These are phyloP conservation scores for Plasmodium chabaudi DNA, from an alignment of 169 alveolate species.

Conservation along the genomic window DNA sequence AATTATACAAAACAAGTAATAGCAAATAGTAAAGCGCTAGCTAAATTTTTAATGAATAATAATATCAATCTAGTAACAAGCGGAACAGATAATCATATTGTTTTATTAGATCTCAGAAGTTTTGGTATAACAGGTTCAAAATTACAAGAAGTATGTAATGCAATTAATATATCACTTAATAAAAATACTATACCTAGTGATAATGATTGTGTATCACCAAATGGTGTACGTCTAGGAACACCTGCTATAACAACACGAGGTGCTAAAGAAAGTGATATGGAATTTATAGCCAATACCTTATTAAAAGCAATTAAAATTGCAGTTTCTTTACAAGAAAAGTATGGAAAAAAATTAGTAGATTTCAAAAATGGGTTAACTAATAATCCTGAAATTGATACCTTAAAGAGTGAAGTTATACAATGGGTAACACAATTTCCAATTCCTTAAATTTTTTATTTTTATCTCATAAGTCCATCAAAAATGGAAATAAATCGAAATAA, in stretches of 20 bases:
- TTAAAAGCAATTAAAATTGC: conserved; percentile 80
- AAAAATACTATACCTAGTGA: conserved; percentile 92
- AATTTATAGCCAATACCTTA: conserved; percentile 81
- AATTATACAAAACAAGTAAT: conserved; percentile 84
- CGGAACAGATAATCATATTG: conserved; percentile 96
- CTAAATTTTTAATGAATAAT: conserved; percentile 82
- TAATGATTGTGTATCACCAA: conserved; percentile 89
- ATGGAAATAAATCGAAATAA: not conserved
- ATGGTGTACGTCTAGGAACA: conserved; percentile 96
- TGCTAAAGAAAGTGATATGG: conserved; percentile 90
- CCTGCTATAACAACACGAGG: conserved; percentile 96
- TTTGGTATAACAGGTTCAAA: conserved; percentile 90
- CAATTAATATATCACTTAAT: conserved; percentile 87
- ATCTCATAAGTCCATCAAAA: not conserved
- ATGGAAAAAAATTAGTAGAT: conserved; percentile 79
- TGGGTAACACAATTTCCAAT: conserved; percentile 81
- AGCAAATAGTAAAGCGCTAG: conserved; percentile 87
- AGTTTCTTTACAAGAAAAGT: conserved; percentile 76
- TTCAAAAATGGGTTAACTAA: conserved; percentile 78
- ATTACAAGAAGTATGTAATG: conserved; percentile 90
- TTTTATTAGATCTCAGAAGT: conserved; percentile 90
- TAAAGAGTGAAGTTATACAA: conserved; percentile 78
- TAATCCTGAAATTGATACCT: conserved; percentile 49
- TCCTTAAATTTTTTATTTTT: conserved; percentile 5
- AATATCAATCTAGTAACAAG: conserved; percentile 87